Conservation (phyloP, 176 grass and related monocot species). For the Tillandsia fasciculata region DNA sequence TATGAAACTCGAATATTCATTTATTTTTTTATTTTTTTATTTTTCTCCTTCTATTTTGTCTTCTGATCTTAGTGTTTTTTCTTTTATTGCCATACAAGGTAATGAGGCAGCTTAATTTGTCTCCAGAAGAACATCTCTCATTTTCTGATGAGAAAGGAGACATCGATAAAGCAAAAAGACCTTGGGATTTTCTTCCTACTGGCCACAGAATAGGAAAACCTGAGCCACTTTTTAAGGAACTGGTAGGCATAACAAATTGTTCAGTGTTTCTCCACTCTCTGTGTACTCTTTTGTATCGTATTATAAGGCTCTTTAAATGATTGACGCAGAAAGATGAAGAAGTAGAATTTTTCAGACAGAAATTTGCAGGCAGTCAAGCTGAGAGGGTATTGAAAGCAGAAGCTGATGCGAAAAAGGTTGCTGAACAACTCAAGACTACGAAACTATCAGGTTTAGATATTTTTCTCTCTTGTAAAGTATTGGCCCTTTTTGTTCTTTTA, state of each 20-base stretch:
- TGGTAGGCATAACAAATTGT: constrained; percentile 37
- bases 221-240: constrained; percentile 79
- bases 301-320: background rate
- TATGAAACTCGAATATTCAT: background rate
- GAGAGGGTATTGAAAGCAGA: constrained; percentile 63
- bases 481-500: background rate
- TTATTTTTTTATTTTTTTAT: background rate
- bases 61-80: constrained; percentile 3
- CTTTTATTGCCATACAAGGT: constrained; percentile 33
- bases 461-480: constrained; percentile 3
- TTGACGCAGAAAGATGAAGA: constrained; percentile 73
- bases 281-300: constrained; percentile 13
- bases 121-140: constrained; percentile 40
- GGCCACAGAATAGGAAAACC: constrained; percentile 80
- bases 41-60: background rate
- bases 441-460: constrained; percentile 55
- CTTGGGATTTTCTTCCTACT: constrained; percentile 70
- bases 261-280: background rate
- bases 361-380: constrained; percentile 80
- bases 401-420: constrained; percentile 55
- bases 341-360: constrained; percentile 45
- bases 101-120: constrained; percentile 62
- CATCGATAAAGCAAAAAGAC: constrained; percentile 47
- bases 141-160: constrained; percentile 76
- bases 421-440: constrained; percentile 61